Base-by-base conservation (phyloP, 257 asterid species). In the Solanum rostratum region DNA sequence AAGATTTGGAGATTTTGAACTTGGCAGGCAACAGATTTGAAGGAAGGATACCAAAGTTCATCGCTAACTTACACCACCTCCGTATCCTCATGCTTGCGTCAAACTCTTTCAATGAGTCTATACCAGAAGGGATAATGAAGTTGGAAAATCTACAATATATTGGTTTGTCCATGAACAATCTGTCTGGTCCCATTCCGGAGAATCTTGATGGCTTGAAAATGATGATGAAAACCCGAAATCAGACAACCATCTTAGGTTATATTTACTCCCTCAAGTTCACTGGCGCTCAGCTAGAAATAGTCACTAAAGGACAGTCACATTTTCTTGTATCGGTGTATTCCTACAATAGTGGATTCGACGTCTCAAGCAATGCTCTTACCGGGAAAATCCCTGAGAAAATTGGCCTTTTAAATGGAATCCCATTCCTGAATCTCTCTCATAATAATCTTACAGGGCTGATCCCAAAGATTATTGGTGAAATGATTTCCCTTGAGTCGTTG, bases 91-190 rank as follows among this genome's bases (percentile, higher is more conserved):
- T 50, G 45, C 82, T 78, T 27, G 82, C 82, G 16, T 71, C 83
- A 14, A 84, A 84, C 86, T 39, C 80, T n/a, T 84, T 84, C 86
- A 84, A 54, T n/a, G 86, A 62, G 20, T 41, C 71, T n/a, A 71
- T 84, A 5, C 86, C 86, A 3, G 43, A 55, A 70, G 86, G 20
- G 68, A 3, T 84, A 39, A 73, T 39, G 59, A 84, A 33, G 33
- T 71, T 84, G 10, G 73, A 84, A 62, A 71, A 71, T 43, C 45
- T 84, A 74, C 86, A 84, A 41, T 84, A 49, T 33, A 39, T 84
- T 20, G 10, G 86, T 20, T 73, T 84, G 0, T 73, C 86, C n/a
- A 71, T 30, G 30, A 84, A 84, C 50, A 70, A 62, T 53, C 74
- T 84, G 50, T 84, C 86, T 1, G 86, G 86, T 29, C 18, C 82